A percentile compares a stretch with the other conserved stretches of the same genome.
These are phyloP conservation scores for Glomus cerebriforme DNA, from an alignment of 192 early-diverging fungal genomes.

Conservation along the genomic window DNA sequence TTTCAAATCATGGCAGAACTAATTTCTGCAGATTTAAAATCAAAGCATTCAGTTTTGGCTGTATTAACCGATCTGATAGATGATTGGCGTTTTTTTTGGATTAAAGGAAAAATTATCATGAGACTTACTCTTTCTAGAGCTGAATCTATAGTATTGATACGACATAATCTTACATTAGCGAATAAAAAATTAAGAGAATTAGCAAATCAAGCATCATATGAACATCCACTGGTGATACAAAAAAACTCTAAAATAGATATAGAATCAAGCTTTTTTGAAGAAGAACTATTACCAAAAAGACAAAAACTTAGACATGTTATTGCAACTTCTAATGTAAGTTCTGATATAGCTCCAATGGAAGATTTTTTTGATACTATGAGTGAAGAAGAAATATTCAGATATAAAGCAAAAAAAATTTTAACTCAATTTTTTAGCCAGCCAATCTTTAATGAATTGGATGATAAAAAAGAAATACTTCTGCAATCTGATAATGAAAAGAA, in stretches of 20 bases:
- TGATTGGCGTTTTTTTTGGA: constrained; percentile 1
- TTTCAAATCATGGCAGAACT: not conserved
- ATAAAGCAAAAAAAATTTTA: not conserved
- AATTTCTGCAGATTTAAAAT: not conserved
- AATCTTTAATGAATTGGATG: not conserved
- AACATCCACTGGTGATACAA: too few relatives aligned
- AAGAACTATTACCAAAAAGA: not conserved
- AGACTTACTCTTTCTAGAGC: not conserved
- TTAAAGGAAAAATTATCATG: not conserved
- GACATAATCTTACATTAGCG: not conserved
- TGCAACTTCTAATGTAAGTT: not conserved
- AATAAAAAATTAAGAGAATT: not conserved
- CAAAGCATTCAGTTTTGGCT: not conserved
- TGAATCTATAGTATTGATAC: not conserved
- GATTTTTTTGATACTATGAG: constrained; percentile 16
- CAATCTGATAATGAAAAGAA: not conserved
- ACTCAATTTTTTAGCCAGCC: constrained; percentile 12
- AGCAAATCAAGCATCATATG: not conserved
- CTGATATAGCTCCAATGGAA: not conserved
- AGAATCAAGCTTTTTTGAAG: too few relatives aligned
- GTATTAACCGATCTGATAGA: not conserved
- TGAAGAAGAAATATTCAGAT: constrained; percentile 4
- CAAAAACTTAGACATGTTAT: not conserved
- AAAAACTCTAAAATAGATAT: too few relatives aligned
- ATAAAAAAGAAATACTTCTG: not conserved